A percentile compares a stretch with the other conserved stretches of the same genome.
phyloP scores from a whole-genome alignment of 768 basidiomycete genomes.

The Rhodocollybia butyracea region DNA sequence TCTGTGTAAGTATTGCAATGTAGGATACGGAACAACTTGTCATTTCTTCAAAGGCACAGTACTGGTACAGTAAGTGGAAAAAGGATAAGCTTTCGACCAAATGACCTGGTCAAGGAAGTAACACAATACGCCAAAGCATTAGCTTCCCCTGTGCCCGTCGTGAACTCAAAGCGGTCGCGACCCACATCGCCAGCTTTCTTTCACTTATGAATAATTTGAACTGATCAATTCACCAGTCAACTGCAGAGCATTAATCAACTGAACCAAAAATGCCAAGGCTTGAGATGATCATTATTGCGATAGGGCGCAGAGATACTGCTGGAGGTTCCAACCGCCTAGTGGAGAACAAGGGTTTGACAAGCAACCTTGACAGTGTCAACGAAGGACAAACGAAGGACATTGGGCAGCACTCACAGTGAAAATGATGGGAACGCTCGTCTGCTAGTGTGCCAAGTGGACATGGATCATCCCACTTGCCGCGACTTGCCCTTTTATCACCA shows the following conservation, averaged over 20 bases:
- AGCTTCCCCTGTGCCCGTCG: conserved; percentile 37
- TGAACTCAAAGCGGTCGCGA: conserved; percentile 45
- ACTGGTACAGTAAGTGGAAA: no score
- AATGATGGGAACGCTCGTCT: conserved; percentile 32
- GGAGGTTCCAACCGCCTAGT: conserved; percentile 31
- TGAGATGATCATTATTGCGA: conserved; percentile 49
- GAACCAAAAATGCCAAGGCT: conserved; percentile 46
- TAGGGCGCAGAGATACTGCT: conserved; percentile 30
- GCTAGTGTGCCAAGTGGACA: conserved; percentile 24
- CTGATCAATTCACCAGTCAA: conserved; percentile 35
- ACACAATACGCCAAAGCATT: conserved; percentile 44
- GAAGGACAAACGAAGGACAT: neutral
- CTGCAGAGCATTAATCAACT: conserved; percentile 40
- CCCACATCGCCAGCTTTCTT: conserved; percentile 42
- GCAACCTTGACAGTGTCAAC: conserved; percentile 31
- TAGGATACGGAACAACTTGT: no score
- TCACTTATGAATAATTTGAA: conserved; percentile 35
- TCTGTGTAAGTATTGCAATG: no score
- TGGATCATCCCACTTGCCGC: conserved; percentile 26
- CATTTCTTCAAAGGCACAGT: no score
- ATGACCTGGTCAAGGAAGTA: conserved; percentile 38
- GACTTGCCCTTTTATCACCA: conserved; percentile 10
- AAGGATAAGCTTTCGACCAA: no score
- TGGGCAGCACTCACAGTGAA: conserved; percentile 31
- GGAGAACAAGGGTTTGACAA: conserved; percentile 47